Conservation (phyloP, 305 asterid species). For the Fraxinus velutina region DNA sequence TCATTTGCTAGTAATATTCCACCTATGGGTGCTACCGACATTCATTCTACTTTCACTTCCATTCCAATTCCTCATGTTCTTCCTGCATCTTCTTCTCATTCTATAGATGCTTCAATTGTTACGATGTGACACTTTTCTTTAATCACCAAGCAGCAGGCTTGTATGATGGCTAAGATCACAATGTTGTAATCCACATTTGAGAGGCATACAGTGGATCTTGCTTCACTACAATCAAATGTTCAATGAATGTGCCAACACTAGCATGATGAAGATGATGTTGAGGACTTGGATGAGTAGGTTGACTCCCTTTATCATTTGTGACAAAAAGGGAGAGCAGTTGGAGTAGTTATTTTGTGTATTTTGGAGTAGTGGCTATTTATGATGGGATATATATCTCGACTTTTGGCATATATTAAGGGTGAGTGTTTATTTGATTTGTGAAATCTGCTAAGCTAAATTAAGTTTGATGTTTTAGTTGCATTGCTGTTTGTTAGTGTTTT, state of each 20-base stretch:
- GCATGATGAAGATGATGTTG: background rate
- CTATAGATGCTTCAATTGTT: background rate
- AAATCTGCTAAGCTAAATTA: background rate
- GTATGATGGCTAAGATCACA: background rate
- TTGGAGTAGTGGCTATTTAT: background rate
- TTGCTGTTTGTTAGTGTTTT: background rate
- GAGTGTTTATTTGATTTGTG: background rate
- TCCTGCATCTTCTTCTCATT: background rate
- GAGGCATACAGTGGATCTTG: background rate
- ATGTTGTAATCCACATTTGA: background rate
- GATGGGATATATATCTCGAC: background rate
- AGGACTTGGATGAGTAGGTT: background rate
- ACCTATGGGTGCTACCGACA: no score
- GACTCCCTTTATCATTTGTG: background rate
- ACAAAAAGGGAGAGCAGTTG: background rate
- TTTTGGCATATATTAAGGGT: background rate
- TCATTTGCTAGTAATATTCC: no score
- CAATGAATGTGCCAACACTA: no score
- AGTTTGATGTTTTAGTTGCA: background rate
- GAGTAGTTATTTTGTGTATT: background rate
- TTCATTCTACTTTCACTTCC: no score
- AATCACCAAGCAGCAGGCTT: background rate
- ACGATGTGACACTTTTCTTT: no score
- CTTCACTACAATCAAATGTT: no score
- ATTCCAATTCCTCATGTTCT: background rate